Base-by-base conservation (phyloP, 1,139 yeast species). In the Zygosaccharomyces sapae region DNA sequence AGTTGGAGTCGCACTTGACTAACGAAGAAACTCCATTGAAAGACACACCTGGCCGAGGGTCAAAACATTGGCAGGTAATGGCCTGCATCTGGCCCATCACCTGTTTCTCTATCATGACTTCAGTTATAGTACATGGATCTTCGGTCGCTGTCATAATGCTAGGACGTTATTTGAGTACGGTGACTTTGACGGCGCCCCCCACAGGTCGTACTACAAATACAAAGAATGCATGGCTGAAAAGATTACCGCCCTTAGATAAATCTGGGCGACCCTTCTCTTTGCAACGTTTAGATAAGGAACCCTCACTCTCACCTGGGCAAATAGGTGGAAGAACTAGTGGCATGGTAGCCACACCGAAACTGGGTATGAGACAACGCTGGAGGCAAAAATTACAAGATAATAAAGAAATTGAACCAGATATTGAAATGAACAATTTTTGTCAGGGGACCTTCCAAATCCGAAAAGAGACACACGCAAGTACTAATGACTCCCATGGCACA, bases 71-170 rank as follows among this genome's bases (percentile, higher is more conserved):
- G 66, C 87, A 78, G 59, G 70, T 89, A 39, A 76, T 92, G 43
- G 81, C 87, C 1, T 69, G 79, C 3, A 76, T 92, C 44, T 92
- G 98, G 97, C 98, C 98, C 1, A 76, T 88, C 7, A 87, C 86
- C 1, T 82, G 92, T 38, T 92, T 92, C 60, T 70, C 92, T 52
- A 88, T 92, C 33, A 74, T 92, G 8, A 78, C 95, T 0, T 89
- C 97, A 1, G 92, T 92, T 58, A 72, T 89, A 22, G 95, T 92
- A 22, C 98, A 92, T 69, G 98, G 98, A 8, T 90, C 97, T 0
- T 89, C 97, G 0, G 96, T 92, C 39, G 98, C 98, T 0, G 96
- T 90, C 4, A 77, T 89, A 55, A 83, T 94, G 3, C 74, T 92
- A 44, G 97, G 97, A 45, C 86, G 83, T 61, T 83, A 92, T 52